Percentiles rank a stretch among this genome's conserved stretches.
These are phyloP conservation scores for Mycena kentingensis DNA, from an alignment of 768 basidiomycete genomes.

Conservation along the genomic window DNA sequence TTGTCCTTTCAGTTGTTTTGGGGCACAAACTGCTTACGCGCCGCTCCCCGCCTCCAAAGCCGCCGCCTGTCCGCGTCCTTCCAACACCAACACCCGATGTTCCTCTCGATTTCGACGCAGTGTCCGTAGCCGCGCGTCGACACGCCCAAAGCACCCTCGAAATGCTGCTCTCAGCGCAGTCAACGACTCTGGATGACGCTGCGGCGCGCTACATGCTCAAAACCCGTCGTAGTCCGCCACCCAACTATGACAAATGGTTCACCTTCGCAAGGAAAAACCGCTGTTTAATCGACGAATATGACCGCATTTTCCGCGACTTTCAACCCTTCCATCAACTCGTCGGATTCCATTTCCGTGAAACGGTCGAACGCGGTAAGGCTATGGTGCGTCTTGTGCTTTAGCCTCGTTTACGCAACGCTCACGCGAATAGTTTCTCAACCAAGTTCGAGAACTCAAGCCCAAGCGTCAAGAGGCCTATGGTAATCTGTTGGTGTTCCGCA, in stretches of 20 bases:
- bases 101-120: neutral
- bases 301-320: conserved; percentile 19
- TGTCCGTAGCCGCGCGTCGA: neutral
- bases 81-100: neutral
- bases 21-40: neutral
- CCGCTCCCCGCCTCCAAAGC: neutral
- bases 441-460: neutral
- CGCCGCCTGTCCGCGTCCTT: neutral
- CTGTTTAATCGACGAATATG: conserved; percentile 22
- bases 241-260: conserved; percentile 22
- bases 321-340: conserved; percentile 19
- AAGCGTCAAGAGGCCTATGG: conserved; percentile 15
- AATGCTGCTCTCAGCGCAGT: conserved; percentile 14
- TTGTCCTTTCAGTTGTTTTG: too few relatives aligned
- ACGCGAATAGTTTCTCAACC: conserved; percentile 7
- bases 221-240: conserved; percentile 18
- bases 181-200: conserved; percentile 17
- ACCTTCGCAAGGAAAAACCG: conserved; percentile 9
- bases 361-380: conserved; percentile 5
- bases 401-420: neutral
- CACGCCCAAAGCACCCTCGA: conserved; percentile 14
- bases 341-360: conserved; percentile 5
- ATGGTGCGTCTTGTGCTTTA: conserved; percentile 3
- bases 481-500: too few relatives aligned
- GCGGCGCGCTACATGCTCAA: conserved; percentile 17